phyloP scores from a whole-genome alignment of 306 rosid species.

The Fagus sylvatica region DNA sequence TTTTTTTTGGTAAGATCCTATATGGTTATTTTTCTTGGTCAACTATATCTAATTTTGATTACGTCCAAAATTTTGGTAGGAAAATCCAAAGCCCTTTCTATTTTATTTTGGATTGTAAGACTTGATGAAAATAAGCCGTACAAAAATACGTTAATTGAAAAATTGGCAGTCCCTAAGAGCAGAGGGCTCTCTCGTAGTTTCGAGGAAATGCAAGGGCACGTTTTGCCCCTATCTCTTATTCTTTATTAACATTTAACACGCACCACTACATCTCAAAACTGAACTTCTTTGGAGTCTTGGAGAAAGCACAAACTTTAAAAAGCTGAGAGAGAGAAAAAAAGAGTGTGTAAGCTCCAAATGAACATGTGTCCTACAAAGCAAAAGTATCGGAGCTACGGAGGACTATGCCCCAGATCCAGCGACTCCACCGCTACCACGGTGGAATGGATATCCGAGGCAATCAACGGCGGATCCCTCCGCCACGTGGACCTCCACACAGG shows the following conservation, averaged over 20 bases:
- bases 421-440: slow-evolving; percentile 23
- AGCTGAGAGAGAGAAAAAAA: too few relatives aligned
- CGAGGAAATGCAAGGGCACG: slow-evolving; percentile 14
- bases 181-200: slow-evolving; percentile 20
- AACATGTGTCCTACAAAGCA: slow-evolving; percentile 56
- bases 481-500: slow-evolving; percentile 70
- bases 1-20: too few relatives aligned
- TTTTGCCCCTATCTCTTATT: neutral
- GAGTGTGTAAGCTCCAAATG: too few relatives aligned
- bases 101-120: too few relatives aligned
- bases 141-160: too few relatives aligned
- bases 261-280: neutral
- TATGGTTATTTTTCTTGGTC: too few relatives aligned
- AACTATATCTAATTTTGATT: too few relatives aligned
- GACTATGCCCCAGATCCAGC: slow-evolving; percentile 26
- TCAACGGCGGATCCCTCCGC: slow-evolving; percentile 71
- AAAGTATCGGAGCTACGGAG: slow-evolving; percentile 40
- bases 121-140: too few relatives aligned
- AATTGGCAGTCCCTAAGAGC: neutral
- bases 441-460: slow-evolving; percentile 60
- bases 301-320: too few relatives aligned
- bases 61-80: neutral
- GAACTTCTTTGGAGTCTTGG: neutral
- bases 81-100: neutral
- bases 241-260: neutral